Percentiles rank a stretch among this genome's conserved stretches.
These are phyloP conservation scores for Candolleomyces aberdarensis DNA, from an alignment of 768 basidiomycete genomes.

Conservation along the genomic window DNA sequence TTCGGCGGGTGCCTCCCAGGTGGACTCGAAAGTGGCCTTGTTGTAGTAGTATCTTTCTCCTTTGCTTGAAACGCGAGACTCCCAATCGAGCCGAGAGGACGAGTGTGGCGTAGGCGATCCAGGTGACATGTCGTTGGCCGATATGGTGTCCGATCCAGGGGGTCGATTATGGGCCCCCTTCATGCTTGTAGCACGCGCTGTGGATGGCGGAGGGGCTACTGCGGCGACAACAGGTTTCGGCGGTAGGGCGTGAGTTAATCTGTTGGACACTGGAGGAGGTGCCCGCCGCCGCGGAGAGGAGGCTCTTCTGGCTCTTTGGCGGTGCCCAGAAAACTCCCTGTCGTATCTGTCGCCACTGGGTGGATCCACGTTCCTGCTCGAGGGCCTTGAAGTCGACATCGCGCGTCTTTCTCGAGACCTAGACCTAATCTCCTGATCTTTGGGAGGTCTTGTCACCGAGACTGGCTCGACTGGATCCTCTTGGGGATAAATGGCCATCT, in stretches of 20 bases:
- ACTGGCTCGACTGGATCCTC: background rate
- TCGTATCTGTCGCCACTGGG: background rate
- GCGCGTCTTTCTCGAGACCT: too few relatives aligned
- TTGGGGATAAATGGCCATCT: conserved; percentile 36
- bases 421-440: too few relatives aligned
- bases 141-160: conserved; percentile 32
- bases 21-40: conserved; percentile 48
- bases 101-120: conserved; percentile 23
- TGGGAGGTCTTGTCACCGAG: too few relatives aligned
- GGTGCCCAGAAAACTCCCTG: background rate
- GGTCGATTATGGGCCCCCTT: conserved; percentile 63
- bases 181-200: conserved; percentile 46
- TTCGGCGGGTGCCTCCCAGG: conserved; percentile 53
- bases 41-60: conserved; percentile 59
- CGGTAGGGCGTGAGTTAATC: conserved; percentile 64
- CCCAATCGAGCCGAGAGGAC: conserved; percentile 43
- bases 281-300: conserved; percentile 21
- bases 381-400: too few relatives aligned
- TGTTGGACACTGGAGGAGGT: conserved; percentile 25
- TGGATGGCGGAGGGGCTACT: conserved; percentile 51
- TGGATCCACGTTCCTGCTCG: background rate
- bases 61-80: conserved; percentile 49
- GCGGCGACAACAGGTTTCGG: conserved; percentile 57
- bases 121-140: conserved; percentile 21
- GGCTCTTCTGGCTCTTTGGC: conserved; percentile 14